Conservation (phyloP, 108 stramenopile species). For the Nitzschia inconspicua region DNA sequence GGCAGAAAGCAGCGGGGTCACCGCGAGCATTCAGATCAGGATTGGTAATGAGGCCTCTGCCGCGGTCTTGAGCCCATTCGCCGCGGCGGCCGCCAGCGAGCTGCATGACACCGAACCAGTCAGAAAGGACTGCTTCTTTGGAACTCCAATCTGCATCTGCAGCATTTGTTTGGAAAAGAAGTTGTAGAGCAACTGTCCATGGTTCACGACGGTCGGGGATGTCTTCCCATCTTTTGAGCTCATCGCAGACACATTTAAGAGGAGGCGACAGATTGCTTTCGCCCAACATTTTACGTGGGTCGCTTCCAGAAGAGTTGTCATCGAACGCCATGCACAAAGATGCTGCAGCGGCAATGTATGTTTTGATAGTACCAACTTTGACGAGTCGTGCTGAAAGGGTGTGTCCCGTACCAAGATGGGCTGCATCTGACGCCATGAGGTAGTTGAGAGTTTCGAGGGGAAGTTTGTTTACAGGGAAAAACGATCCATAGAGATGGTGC, state of each 20-base stretch:
- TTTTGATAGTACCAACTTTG: conserved; percentile 1
- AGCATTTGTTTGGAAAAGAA: background rate
- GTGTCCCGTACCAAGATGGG: background rate
- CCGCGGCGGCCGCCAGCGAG: background rate
- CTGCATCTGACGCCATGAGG: background rate
- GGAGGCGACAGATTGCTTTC: background rate
- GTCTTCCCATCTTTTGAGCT: background rate
- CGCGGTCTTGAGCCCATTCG: background rate
- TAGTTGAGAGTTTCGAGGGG: background rate
- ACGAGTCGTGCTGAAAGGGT: background rate
- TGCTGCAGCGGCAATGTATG: background rate
- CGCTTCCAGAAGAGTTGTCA: background rate
- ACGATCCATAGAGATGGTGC: background rate
- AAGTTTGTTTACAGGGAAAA: background rate
- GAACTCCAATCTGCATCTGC: background rate
- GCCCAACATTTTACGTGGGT: background rate
- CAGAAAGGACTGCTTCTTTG: background rate
- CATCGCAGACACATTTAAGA: background rate
- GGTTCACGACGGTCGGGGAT: background rate
- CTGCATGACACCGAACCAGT: background rate
- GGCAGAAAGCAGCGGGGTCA: background rate
- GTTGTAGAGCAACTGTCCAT: background rate
- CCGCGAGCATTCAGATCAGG: background rate
- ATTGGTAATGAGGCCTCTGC: background rate
- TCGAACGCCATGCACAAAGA: background rate